Conservation (phyloP, 2,329 filamentous ascomycete genomes). For the Neopestalotiopsis rosae region DNA sequence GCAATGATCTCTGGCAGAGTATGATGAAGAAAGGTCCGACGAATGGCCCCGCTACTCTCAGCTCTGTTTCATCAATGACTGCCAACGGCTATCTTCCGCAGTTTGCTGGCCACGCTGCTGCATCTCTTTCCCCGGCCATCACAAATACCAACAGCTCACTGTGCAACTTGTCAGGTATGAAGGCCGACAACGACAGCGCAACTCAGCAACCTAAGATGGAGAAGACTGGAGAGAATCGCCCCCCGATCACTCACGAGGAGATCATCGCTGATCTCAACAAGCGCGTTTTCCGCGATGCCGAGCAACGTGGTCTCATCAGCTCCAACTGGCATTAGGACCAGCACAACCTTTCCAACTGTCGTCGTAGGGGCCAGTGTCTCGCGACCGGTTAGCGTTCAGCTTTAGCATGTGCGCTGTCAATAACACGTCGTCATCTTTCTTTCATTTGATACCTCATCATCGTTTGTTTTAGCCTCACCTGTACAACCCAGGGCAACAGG, state of each 20-base stretch:
- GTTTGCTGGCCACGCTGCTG: slow-evolving; percentile 57
- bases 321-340: slow-evolving; percentile 34
- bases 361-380: not conserved
- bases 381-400: not conserved
- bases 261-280: slow-evolving; percentile 35
- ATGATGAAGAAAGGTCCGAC: slow-evolving; percentile 59
- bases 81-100: slow-evolving; percentile 60
- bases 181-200: slow-evolving; percentile 28
- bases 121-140: slow-evolving; percentile 52
- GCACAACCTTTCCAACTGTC: not conserved
- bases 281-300: slow-evolving; percentile 37
- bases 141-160: slow-evolving; percentile 42
- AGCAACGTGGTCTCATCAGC: slow-evolving; percentile 36
- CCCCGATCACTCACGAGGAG: slow-evolving; percentile 37
- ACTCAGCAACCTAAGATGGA: slow-evolving; percentile 31
- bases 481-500: slow-evolving; percentile 26
- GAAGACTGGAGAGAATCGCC: slow-evolving; percentile 52
- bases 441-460: slow-evolving; percentile 31
- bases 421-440: slow-evolving; percentile 6
- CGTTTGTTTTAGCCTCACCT: slow-evolving; percentile 37
- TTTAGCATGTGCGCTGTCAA: not conserved
- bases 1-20: slow-evolving; percentile 53
- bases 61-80: slow-evolving; percentile 58
- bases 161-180: slow-evolving; percentile 34
- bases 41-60: slow-evolving; percentile 50